Evolutionary conservation across 129 eudicot species (phyloP).

Genomic region (Calendula officinalis): DNA sequence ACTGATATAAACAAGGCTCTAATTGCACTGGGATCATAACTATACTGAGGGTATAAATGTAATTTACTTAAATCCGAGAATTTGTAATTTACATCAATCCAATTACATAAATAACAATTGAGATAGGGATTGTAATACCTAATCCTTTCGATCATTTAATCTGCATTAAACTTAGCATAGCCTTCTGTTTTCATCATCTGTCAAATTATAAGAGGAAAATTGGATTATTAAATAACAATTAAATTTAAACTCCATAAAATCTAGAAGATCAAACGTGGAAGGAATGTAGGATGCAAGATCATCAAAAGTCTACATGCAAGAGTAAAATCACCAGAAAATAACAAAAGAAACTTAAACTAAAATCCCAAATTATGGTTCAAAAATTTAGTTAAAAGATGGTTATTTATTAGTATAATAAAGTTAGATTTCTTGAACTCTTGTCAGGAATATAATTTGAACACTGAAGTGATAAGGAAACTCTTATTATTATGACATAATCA

Average conservation of each 20-base stretch:
- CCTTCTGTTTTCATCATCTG: no score
- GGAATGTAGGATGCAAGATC: slow-evolving; percentile 74
- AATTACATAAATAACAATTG: no score
- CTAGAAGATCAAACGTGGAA: not conserved
- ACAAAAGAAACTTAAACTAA: slow-evolving; percentile 4
- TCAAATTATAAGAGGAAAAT: not conserved
- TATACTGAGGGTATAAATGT: no score
- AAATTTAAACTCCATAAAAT: not conserved
- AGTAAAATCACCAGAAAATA: slow-evolving; percentile 84
- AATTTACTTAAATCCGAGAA: no score
- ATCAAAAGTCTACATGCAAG: slow-evolving; percentile 87
- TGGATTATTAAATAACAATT: not conserved
- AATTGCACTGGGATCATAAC: no score
- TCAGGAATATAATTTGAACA: slow-evolving; percentile 89
- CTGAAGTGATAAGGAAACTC: slow-evolving; percentile 39
- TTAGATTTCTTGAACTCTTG: slow-evolving; percentile 84
- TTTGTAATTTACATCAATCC: no score
- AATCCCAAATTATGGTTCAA: not conserved
- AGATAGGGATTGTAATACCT: no score
- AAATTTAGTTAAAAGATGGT: not conserved
- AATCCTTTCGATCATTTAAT: no score
- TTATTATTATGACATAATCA: not conserved
- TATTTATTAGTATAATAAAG: slow-evolving; percentile 45
- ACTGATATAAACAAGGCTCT: no score
- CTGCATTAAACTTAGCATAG: no score